These are phyloP conservation scores for Clarireedia homoeocarpa DNA, from an alignment of 2,329 filamentous ascomycete species.

Conservation along the genomic window DNA sequence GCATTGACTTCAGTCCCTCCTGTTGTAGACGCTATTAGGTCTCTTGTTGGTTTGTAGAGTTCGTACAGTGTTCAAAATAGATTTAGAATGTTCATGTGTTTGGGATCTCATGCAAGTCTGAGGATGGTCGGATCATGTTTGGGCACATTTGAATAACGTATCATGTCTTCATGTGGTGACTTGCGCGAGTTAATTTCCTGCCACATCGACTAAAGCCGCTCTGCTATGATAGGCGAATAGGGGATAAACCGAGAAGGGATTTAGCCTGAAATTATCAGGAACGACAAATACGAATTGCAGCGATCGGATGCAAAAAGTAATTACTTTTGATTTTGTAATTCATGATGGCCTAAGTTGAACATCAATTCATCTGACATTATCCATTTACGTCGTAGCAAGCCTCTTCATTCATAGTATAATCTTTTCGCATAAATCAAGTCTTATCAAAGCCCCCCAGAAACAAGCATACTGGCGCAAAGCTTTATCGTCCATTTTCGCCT, in stretches of 20 bases:
- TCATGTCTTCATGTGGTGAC: too few relatives aligned
- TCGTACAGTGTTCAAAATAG: not conserved
- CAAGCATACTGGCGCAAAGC: not conserved
- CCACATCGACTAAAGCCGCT: too few relatives aligned
- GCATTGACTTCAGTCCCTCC: constrained; percentile 50
- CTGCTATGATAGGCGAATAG: too few relatives aligned
- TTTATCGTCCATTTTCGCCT: not conserved
- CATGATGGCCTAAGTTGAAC: not conserved
- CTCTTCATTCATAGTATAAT: not conserved
- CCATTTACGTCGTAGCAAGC: not conserved
- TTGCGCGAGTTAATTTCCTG: too few relatives aligned
- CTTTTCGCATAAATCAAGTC: not conserved
- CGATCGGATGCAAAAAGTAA: not conserved
- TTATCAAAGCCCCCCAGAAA: not conserved
- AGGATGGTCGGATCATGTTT: too few relatives aligned
- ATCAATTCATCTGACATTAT: not conserved
- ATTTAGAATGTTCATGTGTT: not conserved
- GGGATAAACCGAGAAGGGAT: too few relatives aligned
- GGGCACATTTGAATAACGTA: too few relatives aligned
- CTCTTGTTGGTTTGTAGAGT: constrained; percentile 37
- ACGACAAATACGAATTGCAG: too few relatives aligned
- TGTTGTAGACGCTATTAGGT: constrained; percentile 40
- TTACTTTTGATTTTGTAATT: not conserved
- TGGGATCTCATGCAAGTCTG: not conserved
- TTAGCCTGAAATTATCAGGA: too few relatives aligned